A percentile compares a stretch with the other conserved stretches of the same genome.
Conservation (phyloP, 2,329 filamentous ascomycete genomes). For the Orbilia brochopaga region DNA sequence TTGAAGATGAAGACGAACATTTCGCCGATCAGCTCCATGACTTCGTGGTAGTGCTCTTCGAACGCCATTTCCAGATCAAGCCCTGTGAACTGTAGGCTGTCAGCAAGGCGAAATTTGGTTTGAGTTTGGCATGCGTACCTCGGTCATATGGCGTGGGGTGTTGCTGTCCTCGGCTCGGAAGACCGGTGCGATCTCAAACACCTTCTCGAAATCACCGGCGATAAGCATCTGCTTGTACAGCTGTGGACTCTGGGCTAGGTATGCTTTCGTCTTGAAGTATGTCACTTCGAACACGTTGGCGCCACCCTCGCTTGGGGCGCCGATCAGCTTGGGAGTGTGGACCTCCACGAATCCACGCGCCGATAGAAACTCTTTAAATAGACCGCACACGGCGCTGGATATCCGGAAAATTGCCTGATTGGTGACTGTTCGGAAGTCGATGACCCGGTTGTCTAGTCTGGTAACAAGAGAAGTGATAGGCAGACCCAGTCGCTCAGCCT, state of each 20-base stretch:
- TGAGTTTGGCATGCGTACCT: constrained; percentile 59
- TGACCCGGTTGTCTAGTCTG: constrained; percentile 85
- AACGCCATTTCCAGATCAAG: constrained; percentile 92
- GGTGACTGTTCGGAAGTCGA: constrained; percentile 89
- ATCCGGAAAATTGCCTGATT: constrained; percentile 85
- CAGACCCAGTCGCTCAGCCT: constrained; percentile 60
- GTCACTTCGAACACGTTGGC: constrained; percentile 87
- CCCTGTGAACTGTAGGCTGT: constrained; percentile 70
- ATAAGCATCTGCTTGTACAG: constrained; percentile 90
- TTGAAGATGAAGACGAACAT: constrained; percentile 81
- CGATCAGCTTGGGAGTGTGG: constrained; percentile 87
- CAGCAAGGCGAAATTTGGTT: constrained; percentile 13
- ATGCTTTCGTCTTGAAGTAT: constrained; percentile 86
- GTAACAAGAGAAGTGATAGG: constrained; percentile 82
- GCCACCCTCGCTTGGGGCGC: constrained; percentile 88
- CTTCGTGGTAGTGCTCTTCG: constrained; percentile 77
- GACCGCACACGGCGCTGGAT: constrained; percentile 69
- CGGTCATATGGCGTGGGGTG: constrained; percentile 82
- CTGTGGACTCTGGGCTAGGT: constrained; percentile 78
- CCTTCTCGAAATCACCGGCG: constrained; percentile 75
- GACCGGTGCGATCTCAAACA: constrained; percentile 79
- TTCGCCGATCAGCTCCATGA: constrained; percentile 72
- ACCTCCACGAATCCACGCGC: constrained; percentile 78
- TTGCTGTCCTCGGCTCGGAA: constrained; percentile 88
- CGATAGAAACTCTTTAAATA: constrained; percentile 81